Evolutionary conservation across 169 alveolate genomes (phyloP).

Genomic region (Eimeria acervulina): DNA sequence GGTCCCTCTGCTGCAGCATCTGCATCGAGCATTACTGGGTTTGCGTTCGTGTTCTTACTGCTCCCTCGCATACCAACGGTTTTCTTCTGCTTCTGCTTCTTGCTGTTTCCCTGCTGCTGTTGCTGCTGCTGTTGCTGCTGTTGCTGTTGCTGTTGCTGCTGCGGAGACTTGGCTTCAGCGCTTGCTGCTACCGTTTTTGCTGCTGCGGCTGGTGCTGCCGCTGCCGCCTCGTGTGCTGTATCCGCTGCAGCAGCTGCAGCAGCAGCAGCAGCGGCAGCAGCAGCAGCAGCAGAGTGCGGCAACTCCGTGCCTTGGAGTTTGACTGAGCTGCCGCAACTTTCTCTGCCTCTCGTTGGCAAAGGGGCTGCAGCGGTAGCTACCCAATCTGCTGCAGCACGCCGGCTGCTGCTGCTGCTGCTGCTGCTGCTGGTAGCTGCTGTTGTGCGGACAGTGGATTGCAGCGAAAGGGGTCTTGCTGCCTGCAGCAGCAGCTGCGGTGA

Average conservation of each 20-base stretch:
- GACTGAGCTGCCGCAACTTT: background rate
- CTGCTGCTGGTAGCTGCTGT: conserved; percentile 37
- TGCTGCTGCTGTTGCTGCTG: conserved; percentile 1
- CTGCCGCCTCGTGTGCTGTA: background rate
- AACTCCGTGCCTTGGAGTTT: background rate
- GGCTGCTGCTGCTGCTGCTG: conserved; percentile 32
- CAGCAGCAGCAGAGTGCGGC: background rate
- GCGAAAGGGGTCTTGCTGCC: background rate
- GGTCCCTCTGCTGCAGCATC: background rate
- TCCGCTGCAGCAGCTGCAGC: background rate
- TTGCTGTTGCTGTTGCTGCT: background rate
- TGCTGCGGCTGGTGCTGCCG: background rate
- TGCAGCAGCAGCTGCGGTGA: conserved; percentile 32
- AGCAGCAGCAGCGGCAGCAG: conserved; percentile 8
- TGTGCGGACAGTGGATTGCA: background rate
- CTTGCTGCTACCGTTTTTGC: background rate
- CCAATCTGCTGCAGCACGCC: background rate
- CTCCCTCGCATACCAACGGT: background rate
- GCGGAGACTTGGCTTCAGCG: background rate
- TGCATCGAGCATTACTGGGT: background rate
- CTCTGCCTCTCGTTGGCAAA: background rate
- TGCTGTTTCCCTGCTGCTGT: background rate
- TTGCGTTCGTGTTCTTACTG: background rate
- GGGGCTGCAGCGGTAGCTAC: background rate
- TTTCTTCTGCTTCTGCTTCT: conserved; percentile 5